Evolutionary conservation across 345 rosid genomes (phyloP).

Genomic region (Ailanthus altissimus): DNA sequence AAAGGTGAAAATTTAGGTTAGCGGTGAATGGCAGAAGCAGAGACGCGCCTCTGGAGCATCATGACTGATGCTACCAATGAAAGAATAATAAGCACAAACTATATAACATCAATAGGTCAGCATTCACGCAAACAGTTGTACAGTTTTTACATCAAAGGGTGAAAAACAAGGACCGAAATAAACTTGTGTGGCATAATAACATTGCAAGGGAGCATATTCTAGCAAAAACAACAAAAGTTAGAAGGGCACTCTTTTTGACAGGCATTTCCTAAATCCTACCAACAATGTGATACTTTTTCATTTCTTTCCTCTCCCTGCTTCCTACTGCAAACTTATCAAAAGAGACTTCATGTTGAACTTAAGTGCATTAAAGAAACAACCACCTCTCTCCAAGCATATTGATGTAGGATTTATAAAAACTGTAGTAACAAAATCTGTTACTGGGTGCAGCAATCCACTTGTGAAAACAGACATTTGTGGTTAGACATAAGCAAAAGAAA

Average conservation of each 20-base stretch:
- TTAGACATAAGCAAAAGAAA: background rate
- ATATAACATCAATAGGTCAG: background rate
- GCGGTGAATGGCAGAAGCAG: background rate
- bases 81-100: background rate
- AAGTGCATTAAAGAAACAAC: background rate
- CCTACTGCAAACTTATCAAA: background rate
- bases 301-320: background rate
- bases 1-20: slow-evolving; percentile 4
- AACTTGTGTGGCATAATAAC: background rate
- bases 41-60: background rate
- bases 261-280: background rate
- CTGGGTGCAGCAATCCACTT: background rate
- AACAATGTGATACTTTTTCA: background rate
- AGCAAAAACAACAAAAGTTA: background rate
- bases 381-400: background rate
- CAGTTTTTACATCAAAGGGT: background rate
- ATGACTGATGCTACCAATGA: background rate
- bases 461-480: background rate
- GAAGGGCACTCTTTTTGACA: background rate
- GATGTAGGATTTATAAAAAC: background rate
- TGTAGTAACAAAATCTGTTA: background rate
- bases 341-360: background rate
- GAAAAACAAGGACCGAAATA: background rate
- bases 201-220: background rate
- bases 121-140: background rate